Evolutionary conservation across 179 eudicot species (phyloP).

Genomic region (Beta macrorhiza): DNA sequence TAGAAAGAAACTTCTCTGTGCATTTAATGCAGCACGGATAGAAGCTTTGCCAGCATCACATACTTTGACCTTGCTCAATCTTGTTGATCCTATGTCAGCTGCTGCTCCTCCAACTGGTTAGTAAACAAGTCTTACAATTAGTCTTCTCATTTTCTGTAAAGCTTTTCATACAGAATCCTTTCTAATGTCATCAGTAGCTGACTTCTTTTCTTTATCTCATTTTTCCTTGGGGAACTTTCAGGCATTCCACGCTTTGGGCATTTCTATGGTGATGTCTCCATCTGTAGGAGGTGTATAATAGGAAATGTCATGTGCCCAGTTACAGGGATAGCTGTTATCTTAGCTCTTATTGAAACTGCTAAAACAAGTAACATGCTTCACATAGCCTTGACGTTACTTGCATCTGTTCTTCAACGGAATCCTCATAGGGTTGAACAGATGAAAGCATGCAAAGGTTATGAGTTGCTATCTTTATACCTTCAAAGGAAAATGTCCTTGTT

Average conservation of each 20-base stretch:
- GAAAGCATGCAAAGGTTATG: conserved; percentile 76
- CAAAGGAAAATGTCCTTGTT: conserved; percentile 62
- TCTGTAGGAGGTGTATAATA: conserved; percentile 75
- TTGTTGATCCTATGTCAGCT: conserved; percentile 76
- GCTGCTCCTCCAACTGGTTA: conserved; percentile 74
- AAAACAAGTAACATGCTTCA: conserved; percentile 82
- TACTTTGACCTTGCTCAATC: conserved; percentile 77
- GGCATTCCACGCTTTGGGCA: conserved; percentile 88
- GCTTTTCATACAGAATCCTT: not conserved
- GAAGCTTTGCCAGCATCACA: conserved; percentile 71
- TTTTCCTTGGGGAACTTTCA: conserved; percentile 25
- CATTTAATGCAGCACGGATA: conserved; percentile 82
- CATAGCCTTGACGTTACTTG: conserved; percentile 73
- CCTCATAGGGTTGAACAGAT: conserved; percentile 72
- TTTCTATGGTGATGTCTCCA: conserved; percentile 69
- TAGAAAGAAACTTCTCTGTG: conserved; percentile 84
- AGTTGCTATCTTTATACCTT: conserved; percentile 69
- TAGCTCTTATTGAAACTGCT: conserved; percentile 86
- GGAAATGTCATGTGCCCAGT: conserved; percentile 77
- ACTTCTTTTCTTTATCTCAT: not conserved
- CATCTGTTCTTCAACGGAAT: conserved; percentile 77
- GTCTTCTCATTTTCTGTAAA: not conserved
- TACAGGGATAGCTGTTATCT: conserved; percentile 76
- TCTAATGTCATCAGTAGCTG: not conserved
- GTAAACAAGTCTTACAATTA: conserved; percentile 14